Evolutionary conservation across 2,329 filamentous ascomycete genomes (phyloP).

Genomic region (Fusarium sp.): DNA sequence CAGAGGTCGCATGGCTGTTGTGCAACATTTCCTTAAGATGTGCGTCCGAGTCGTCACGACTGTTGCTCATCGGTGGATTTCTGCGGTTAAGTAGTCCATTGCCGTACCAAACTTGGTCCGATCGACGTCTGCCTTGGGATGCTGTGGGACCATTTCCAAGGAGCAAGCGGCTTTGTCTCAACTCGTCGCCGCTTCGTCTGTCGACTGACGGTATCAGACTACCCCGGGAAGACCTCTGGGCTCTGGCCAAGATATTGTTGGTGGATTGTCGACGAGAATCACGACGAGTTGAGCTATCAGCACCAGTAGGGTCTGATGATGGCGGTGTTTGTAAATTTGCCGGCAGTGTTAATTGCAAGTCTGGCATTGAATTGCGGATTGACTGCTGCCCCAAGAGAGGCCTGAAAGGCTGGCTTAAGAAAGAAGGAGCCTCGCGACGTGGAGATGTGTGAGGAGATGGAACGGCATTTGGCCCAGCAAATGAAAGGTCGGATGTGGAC

Average conservation of each 20-base stretch:
- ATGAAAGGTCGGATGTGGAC: neutral
- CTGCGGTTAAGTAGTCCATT: constrained; percentile 10
- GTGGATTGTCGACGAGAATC: constrained; percentile 5
- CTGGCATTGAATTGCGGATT: neutral
- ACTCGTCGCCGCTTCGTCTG: neutral
- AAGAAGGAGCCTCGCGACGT: neutral
- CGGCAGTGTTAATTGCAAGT: neutral
- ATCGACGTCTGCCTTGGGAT: constrained; percentile 7
- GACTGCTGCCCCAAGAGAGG: constrained; percentile 5
- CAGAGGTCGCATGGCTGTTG: constrained; percentile 7
- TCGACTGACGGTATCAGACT: neutral
- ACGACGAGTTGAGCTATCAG: constrained; percentile 1
- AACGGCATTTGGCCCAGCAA: neutral
- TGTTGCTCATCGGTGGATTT: constrained; percentile 7
- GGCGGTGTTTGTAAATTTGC: constrained; percentile 39
- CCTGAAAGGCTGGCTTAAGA: constrained; percentile 11
- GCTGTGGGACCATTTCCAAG: constrained; percentile 2
- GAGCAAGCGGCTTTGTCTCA: constrained; percentile 24
- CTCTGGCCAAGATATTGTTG: neutral
- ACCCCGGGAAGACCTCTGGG: neutral
- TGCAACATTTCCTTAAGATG: constrained; percentile 22
- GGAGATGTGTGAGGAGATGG: constrained; percentile 9
- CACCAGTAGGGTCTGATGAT: constrained; percentile 31
- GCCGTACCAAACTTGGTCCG: constrained; percentile 14
- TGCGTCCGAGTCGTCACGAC: constrained; percentile 18